Conservation (phyloP, 1,284 basidiomycete genomes). For the Fistulina hepatica region DNA sequence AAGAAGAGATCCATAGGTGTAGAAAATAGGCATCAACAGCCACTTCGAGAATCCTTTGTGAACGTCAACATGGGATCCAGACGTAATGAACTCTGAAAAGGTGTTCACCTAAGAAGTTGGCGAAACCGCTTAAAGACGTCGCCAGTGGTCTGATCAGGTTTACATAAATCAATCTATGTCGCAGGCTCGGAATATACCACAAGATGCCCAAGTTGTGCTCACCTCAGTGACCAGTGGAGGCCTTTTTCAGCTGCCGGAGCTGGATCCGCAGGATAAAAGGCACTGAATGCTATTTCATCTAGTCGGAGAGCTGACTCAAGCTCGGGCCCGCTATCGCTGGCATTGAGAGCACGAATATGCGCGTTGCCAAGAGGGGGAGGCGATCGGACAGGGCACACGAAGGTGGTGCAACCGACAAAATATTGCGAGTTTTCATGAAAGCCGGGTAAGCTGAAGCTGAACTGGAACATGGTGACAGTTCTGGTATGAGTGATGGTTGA, state of each 20-base stretch:
- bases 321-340: too few species aligned
- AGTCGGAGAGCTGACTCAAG: slow-evolving; percentile 36
- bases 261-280: slow-evolving; percentile 44
- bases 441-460: too few species aligned
- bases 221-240: slow-evolving; percentile 44
- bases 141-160: slow-evolving; percentile 7
- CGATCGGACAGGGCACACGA: too few species aligned
- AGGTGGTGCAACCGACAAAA: too few species aligned
- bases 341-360: too few species aligned
- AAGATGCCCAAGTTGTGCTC: slow-evolving; percentile 10
- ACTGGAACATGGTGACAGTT: too few species aligned
- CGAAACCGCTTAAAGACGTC: slow-evolving; percentile 8
- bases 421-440: too few species aligned
- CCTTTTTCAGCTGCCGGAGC: slow-evolving; percentile 26
- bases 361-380: too few species aligned
- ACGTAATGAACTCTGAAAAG: too few species aligned
- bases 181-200: not conserved
- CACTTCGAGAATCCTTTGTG: slow-evolving; percentile 31
- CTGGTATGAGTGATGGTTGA: too few species aligned
- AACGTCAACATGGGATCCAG: too few species aligned
- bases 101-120: slow-evolving; percentile 10
- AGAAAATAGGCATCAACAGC: slow-evolving; percentile 40
- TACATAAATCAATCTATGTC: not conserved
- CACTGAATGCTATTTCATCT: slow-evolving; percentile 48
- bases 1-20: slow-evolving; percentile 36